phyloP scores from a whole-genome alignment of 371 early-diverging fungal genomes.

The Phascolomyces articulosus region DNA sequence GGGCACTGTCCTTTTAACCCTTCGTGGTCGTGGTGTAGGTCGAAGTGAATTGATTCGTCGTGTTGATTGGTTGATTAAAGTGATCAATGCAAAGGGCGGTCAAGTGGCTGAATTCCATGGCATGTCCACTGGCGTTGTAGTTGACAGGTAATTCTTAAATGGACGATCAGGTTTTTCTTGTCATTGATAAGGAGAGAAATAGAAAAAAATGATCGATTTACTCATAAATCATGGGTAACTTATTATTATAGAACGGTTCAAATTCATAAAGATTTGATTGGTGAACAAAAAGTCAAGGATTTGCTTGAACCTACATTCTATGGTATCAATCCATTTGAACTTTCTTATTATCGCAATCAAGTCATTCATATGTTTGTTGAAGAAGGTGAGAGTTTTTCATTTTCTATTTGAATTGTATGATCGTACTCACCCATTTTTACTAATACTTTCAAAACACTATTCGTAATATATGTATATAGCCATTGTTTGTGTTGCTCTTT shows the following conservation, averaged over 20 bases:
- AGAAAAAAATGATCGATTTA: no score
- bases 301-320: slow-evolving; percentile 89
- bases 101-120: slow-evolving; percentile 84
- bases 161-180: not conserved
- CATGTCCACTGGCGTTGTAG: slow-evolving; percentile 66
- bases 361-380: slow-evolving; percentile 85
- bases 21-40: slow-evolving; percentile 87
- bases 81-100: slow-evolving; percentile 77
- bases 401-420: no score
- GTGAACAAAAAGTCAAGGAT: slow-evolving; percentile 67
- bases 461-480: slow-evolving; percentile 34
- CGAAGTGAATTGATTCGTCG: slow-evolving; percentile 81
- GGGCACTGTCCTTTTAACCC: slow-evolving; percentile 80
- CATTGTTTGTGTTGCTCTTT: slow-evolving; percentile 78
- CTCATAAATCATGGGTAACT: no score
- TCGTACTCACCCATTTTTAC: no score
- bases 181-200: no score
- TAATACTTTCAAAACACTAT: no score
- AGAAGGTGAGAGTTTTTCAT: slow-evolving; percentile 62
- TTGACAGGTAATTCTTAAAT: slow-evolving; percentile 61
- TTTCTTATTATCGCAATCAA: slow-evolving; percentile 87
- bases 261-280: slow-evolving; percentile 80
- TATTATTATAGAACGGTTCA: slow-evolving; percentile 19
- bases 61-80: slow-evolving; percentile 76
- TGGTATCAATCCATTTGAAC: slow-evolving; percentile 84